Percentiles rank a stretch among this genome's conserved stretches.
phyloP scores from a whole-genome alignment of 257 asterid species.

The Knoxia roxburghii region DNA sequence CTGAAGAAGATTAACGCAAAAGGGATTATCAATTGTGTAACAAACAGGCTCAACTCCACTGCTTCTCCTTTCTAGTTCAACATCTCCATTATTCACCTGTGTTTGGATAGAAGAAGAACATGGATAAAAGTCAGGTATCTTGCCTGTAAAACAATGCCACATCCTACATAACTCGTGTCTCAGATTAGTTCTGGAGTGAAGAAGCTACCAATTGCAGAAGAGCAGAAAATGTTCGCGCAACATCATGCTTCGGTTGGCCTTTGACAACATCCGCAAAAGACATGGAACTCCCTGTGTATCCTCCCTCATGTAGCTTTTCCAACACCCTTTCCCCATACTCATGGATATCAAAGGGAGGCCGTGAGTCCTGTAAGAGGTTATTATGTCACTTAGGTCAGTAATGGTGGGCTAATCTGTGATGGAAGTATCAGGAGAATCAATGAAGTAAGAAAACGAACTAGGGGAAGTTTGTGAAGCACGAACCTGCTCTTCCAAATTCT shows the following conservation, averaged over 20 bases:
- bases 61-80: conserved; percentile 43
- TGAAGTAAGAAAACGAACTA: conserved; percentile 2
- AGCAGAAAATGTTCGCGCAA: conserved; percentile 94
- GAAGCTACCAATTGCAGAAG: conserved; percentile 81
- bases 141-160: background rate
- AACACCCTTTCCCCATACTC: conserved; percentile 72
- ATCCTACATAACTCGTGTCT: background rate
- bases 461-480: conserved; percentile 15
- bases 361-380: conserved; percentile 56
- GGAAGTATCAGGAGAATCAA: conserved; percentile 6
- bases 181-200: background rate
- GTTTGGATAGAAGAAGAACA: background rate
- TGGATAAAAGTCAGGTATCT: background rate
- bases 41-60: conserved; percentile 31
- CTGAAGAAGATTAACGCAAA: conserved; percentile 48
- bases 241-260: conserved; percentile 83
- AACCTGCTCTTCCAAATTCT: conserved; percentile 80
- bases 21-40: conserved; percentile 51
- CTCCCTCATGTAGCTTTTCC: conserved; percentile 44
- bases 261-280: conserved; percentile 64
- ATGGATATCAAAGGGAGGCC: conserved; percentile 88
- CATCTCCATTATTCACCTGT: conserved; percentile 89
- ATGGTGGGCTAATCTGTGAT: conserved; percentile 3
- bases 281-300: conserved; percentile 31
- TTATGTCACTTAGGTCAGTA: conserved; percentile 11